Conservation (phyloP, 306 rosid genomes). For the Calophaca sinica region DNA sequence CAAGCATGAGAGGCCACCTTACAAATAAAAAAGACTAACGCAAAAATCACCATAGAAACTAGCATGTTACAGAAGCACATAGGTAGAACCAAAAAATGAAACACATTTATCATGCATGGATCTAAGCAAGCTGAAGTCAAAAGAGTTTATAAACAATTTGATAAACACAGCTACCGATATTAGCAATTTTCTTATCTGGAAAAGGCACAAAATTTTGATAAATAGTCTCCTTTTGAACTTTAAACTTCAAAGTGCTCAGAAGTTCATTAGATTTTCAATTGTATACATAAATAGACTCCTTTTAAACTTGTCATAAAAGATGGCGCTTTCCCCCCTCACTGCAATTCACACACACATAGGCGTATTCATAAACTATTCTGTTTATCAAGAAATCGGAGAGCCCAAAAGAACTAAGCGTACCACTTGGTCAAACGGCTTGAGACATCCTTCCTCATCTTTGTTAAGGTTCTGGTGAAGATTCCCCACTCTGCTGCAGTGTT, state of each 20-base stretch:
- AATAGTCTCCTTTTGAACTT: too few species aligned
- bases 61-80: slow-evolving; percentile 36
- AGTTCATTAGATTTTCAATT: too few species aligned
- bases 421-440: slow-evolving; percentile 74
- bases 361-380: background rate
- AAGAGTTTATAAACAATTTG: slow-evolving; percentile 25
- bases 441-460: slow-evolving; percentile 71
- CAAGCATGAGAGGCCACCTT: slow-evolving; percentile 42
- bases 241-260: too few species aligned
- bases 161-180: slow-evolving; percentile 32
- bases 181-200: background rate
- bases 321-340: background rate
- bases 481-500: slow-evolving; percentile 71
- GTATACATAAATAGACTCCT: too few species aligned
- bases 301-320: background rate
- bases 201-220: slow-evolving; percentile 9
- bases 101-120: slow-evolving; percentile 35
- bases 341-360: slow-evolving; percentile 18
- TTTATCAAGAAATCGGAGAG: slow-evolving; percentile 34
- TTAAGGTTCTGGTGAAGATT: slow-evolving; percentile 64
- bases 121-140: slow-evolving; percentile 30
- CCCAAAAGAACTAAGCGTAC: slow-evolving; percentile 53
- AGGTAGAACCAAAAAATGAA: slow-evolving; percentile 25
- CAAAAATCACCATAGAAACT: slow-evolving; percentile 26
- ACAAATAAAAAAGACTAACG: slow-evolving; percentile 28